Conservation (phyloP, 192 early-diverging fungal genomes). For the Coemansia sp. region DNA sequence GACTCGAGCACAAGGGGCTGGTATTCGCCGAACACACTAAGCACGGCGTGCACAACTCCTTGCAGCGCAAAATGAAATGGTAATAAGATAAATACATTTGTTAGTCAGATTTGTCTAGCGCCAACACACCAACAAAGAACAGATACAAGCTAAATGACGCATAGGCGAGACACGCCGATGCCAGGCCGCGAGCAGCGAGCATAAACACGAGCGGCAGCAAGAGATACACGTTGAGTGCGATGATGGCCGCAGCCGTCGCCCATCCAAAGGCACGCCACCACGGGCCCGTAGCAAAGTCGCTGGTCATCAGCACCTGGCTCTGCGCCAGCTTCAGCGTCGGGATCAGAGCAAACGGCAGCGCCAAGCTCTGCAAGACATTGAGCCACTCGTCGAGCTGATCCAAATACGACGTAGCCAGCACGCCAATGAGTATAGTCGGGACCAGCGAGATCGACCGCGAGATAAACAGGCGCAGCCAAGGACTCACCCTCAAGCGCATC, state of each 20-base stretch:
- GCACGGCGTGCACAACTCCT: conserved; percentile 31
- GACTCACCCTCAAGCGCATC: conserved; percentile 62
- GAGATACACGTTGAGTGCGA: conserved; percentile 62
- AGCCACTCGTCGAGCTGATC: conserved; percentile 71
- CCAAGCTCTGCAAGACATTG: conserved; percentile 71
- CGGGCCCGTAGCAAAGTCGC: conserved; percentile 36
- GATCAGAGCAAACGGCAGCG: conserved; percentile 66
- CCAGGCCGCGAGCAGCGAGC: conserved; percentile 21
- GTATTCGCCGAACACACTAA: conserved; percentile 60
- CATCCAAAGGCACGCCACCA: conserved; percentile 48
- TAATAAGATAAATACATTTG: not conserved
- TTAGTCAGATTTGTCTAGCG: conserved; percentile 17
- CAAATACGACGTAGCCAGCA: conserved; percentile 59
- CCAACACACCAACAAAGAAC: conserved; percentile 24
- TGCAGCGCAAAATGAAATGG: conserved; percentile 49
- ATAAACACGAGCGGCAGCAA: conserved; percentile 42
- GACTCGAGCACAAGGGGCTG: conserved; percentile 66
- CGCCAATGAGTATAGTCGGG: conserved; percentile 67
- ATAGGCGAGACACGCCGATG: conserved; percentile 15
- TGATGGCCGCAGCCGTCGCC: conserved; percentile 56
- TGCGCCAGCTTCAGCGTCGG: conserved; percentile 65
- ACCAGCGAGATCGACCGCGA: conserved; percentile 67
- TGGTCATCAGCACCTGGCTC: conserved; percentile 58
- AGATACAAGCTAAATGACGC: conserved; percentile 26
- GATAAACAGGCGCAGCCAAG: conserved; percentile 66